Conservation (phyloP, 768 basidiomycete genomes). For the Collybia sordida region DNA sequence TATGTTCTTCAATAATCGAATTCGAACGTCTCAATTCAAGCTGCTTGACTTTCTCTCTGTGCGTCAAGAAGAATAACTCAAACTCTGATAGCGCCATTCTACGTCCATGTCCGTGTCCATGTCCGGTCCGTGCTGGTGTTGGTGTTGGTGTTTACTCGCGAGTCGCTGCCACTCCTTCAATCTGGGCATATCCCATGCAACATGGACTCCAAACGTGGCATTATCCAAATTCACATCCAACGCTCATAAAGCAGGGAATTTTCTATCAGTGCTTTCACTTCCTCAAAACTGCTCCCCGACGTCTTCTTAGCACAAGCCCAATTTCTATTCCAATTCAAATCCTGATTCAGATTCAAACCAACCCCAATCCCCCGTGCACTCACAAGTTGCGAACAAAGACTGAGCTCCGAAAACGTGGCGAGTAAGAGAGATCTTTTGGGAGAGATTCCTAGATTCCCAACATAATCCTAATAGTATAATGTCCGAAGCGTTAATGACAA, state of each 20-base stretch:
- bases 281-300: too few species aligned
- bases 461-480: too few species aligned
- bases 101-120: too few species aligned
- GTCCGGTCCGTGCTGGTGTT: too few species aligned
- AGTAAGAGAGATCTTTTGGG: conserved; percentile 51
- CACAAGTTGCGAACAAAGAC: conserved; percentile 39
- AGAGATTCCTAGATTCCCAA: too few species aligned
- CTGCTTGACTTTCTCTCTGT: conserved; percentile 60
- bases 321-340: too few species aligned
- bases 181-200: conserved; percentile 64
- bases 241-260: conserved; percentile 64
- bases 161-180: conserved; percentile 38
- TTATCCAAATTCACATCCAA: conserved; percentile 74
- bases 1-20: conserved; percentile 65
- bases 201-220: conserved; percentile 64
- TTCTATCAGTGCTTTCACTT: conserved; percentile 32
- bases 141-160: conserved; percentile 44
- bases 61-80: conserved; percentile 60
- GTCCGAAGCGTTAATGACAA: too few species aligned
- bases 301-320: too few species aligned
- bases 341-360: too few species aligned
- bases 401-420: conserved; percentile 64
- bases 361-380: too few species aligned
- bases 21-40: conserved; percentile 74
- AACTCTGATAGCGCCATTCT: too few species aligned